Conservation (phyloP, 2,329 filamentous ascomycete species). For the Thermothelomyces thermophilus region DNA sequence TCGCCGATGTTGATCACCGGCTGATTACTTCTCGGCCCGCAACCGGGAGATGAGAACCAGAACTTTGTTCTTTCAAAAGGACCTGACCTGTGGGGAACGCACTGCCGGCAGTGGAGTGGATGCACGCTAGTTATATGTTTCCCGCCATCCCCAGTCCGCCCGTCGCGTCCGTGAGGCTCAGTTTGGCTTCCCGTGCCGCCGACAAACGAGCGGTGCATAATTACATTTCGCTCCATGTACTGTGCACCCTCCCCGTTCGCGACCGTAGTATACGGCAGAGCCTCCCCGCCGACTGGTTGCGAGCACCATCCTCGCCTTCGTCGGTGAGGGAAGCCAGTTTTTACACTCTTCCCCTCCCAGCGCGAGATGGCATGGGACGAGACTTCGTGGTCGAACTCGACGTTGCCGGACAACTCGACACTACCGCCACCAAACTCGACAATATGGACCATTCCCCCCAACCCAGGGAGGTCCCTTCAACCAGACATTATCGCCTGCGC, state of each 20-base stretch:
- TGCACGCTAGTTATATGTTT: too few species aligned
- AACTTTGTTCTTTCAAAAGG: background rate
- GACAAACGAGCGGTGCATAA: background rate
- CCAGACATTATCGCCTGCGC: conserved; percentile 26
- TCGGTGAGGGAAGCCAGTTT: too few species aligned
- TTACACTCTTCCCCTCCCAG: too few species aligned
- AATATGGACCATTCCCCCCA: conserved; percentile 17
- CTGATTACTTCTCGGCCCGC: background rate
- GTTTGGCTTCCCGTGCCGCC: background rate
- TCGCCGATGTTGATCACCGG: background rate
- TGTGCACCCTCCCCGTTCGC: too few species aligned
- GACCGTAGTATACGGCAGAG: too few species aligned
- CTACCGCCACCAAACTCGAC: conserved; percentile 12
- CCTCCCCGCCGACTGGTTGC: too few species aligned
- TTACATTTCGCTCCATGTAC: too few species aligned
- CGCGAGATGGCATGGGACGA: background rate
- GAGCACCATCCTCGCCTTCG: too few species aligned
- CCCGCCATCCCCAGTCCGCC: background rate
- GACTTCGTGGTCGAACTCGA: background rate
- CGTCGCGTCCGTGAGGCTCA: background rate
- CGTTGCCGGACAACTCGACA: background rate
- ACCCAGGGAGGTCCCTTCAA: conserved; percentile 21
- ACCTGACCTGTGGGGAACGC: conserved; percentile 7
- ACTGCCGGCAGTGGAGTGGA: too few species aligned
- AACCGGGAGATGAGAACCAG: conserved; percentile 4